phyloP scores from a whole-genome alignment of 352 stramenopile species.

The Phytopythium oedochilum region DNA sequence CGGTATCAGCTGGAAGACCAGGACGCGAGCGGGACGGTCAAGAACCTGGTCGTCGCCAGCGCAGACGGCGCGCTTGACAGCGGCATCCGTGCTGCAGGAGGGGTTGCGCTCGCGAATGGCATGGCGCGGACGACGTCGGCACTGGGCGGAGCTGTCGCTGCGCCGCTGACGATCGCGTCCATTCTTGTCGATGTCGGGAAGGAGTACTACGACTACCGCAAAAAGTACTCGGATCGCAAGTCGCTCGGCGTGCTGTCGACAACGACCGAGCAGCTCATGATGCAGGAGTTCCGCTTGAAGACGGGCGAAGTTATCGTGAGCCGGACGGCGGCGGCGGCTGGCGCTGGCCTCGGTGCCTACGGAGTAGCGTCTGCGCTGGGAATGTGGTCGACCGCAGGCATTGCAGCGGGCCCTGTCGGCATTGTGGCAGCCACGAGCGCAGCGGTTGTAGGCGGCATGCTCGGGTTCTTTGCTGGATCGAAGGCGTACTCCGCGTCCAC shows the following conservation, averaged over 20 bases:
- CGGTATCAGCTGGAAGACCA: slow-evolving; percentile 45
- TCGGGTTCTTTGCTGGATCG: slow-evolving; percentile 73
- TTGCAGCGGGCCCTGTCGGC: slow-evolving; percentile 60
- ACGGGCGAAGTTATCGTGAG: slow-evolving; percentile 71
- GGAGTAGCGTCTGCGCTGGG: slow-evolving; percentile 60
- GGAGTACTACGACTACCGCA: slow-evolving; percentile 79
- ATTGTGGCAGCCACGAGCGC: slow-evolving; percentile 70
- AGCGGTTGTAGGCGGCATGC: slow-evolving; percentile 69
- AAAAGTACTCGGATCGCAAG: slow-evolving; percentile 64
- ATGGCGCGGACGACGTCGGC: slow-evolving; percentile 51
- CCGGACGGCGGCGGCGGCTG: slow-evolving; percentile 62
- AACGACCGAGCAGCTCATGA: slow-evolving; percentile 70
- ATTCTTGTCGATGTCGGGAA: slow-evolving; percentile 85
- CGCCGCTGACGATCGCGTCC: slow-evolving; percentile 69
- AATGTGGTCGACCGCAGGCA: slow-evolving; percentile 72
- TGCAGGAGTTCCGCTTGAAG: slow-evolving; percentile 72
- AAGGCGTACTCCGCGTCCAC: slow-evolving; percentile 74
- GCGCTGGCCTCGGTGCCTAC: slow-evolving; percentile 70
- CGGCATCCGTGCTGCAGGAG: slow-evolving; percentile 61
- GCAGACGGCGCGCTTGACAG: slow-evolving; percentile 71
- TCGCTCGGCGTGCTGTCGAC: slow-evolving; percentile 56
- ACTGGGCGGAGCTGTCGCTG: slow-evolving; percentile 33
- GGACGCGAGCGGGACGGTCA: slow-evolving; percentile 14
- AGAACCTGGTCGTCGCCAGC: slow-evolving; percentile 47
- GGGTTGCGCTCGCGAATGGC: slow-evolving; percentile 63